These are phyloP conservation scores for Emmonsiellopsis sp. DNA, from an alignment of 2,329 filamentous ascomycete genomes.

Conservation along the genomic window DNA sequence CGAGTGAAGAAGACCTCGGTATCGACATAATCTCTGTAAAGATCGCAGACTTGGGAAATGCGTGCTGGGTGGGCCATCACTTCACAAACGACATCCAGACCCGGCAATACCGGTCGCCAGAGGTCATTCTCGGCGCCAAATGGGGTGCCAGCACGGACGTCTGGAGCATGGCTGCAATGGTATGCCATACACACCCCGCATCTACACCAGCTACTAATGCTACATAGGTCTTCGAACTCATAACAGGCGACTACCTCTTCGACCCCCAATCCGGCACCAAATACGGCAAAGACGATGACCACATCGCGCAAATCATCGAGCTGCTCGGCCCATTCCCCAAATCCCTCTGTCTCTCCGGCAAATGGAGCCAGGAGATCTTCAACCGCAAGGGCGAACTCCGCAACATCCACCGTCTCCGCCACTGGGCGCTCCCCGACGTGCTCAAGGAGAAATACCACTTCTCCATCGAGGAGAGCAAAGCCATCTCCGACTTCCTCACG, in stretches of 20 bases:
- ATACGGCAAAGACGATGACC: constrained; percentile 98
- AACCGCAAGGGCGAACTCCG: constrained; percentile 93
- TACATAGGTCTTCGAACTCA: constrained; percentile 81
- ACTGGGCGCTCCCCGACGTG: constrained; percentile 92
- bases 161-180: constrained; percentile 99
- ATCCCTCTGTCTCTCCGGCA: constrained; percentile 79
- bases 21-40: constrained; percentile 90
- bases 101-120: constrained; percentile 89
- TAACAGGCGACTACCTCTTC: constrained; percentile 96
- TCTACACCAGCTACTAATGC: constrained; percentile 3
- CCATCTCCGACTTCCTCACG: constrained; percentile 69
- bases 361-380: constrained; percentile 98
- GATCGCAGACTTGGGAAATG: constrained; percentile 95
- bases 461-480: constrained; percentile 67
- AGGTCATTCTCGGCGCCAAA: constrained; percentile 92
- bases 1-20: constrained; percentile 41
- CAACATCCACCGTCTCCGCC: constrained; percentile 90
- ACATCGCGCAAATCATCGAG: constrained; percentile 98
- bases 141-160: constrained; percentile 99
- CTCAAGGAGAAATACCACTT: constrained; percentile 97
- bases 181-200: constrained; percentile 37
- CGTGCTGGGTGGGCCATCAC: constrained; percentile 97
- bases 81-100: constrained; percentile 99
- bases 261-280: constrained; percentile 97
- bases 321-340: constrained; percentile 89